phyloP scores from a whole-genome alignment of 257 asterid species.

The Forsythia viridissima region DNA sequence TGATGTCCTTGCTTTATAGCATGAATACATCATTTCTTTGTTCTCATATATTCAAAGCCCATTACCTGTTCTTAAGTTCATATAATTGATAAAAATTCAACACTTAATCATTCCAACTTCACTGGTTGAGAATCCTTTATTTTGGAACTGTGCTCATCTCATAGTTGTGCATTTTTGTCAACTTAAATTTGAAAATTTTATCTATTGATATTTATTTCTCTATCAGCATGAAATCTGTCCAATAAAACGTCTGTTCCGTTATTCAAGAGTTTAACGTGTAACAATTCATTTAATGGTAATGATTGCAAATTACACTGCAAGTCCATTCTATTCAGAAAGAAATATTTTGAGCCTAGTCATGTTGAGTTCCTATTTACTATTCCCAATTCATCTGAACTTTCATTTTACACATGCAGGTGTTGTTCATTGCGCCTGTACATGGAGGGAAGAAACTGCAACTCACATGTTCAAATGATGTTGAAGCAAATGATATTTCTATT shows the following conservation, averaged over 20 bases:
- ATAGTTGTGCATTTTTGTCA: not conserved
- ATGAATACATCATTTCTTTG: not conserved
- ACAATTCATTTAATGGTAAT: not conserved
- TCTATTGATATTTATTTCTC: not conserved
- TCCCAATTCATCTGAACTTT: not conserved
- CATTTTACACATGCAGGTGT: constrained; percentile 50
- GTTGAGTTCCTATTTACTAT: not conserved
- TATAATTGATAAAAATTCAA: not conserved
- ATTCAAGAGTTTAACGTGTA: not conserved
- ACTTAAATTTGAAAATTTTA: not conserved
- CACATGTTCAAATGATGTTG: constrained; percentile 40
- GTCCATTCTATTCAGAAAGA: not conserved
- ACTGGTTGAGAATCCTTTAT: not conserved
- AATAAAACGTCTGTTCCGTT: not conserved
- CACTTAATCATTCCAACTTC: not conserved
- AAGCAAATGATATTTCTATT: constrained; percentile 36
- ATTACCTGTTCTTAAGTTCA: not conserved
- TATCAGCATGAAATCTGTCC: not conserved
- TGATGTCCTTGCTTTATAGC: not conserved
- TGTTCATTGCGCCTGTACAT: constrained; percentile 77
- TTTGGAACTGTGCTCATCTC: not conserved
- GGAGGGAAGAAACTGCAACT: constrained; percentile 67
- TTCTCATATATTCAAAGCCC: not conserved
- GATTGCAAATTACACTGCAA: not conserved
- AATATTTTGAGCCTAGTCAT: not conserved